Percentiles rank a stretch among this genome's conserved stretches.
These are phyloP conservation scores for Pilasporangium apinafurcum DNA, from an alignment of 352 stramenopile species.

Conservation along the genomic window DNA sequence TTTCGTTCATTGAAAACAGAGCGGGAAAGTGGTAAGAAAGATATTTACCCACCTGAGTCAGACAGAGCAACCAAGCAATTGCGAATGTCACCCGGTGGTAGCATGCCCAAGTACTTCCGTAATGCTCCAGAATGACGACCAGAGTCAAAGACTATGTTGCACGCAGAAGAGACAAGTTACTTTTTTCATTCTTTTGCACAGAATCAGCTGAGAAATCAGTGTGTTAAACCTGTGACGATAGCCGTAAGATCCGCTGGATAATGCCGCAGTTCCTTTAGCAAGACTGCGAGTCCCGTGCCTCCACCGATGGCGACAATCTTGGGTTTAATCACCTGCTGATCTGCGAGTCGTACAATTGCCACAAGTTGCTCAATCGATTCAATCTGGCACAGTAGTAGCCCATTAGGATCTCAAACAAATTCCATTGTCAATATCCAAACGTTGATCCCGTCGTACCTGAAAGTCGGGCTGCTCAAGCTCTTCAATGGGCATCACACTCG, in stretches of 20 bases:
- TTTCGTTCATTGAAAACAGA: background rate
- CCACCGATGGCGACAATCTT: conserved; percentile 83
- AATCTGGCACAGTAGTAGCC: conserved; percentile 27
- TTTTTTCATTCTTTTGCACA: background rate
- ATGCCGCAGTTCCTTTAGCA: conserved; percentile 79
- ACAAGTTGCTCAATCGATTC: conserved; percentile 70
- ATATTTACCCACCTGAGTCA: conserved; percentile 46
- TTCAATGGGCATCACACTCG: conserved; percentile 79
- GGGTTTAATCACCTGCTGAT: conserved; percentile 72
- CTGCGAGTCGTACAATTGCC: conserved; percentile 64
- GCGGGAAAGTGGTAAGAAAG: background rate
- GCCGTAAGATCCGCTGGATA: conserved; percentile 83
- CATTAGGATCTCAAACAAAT: background rate
- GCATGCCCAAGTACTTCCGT: conserved; percentile 77
- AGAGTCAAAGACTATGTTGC: conserved; percentile 69
- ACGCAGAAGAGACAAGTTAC: background rate
- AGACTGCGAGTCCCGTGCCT: conserved; percentile 70
- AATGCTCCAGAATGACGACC: conserved; percentile 73
- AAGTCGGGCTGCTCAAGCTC: conserved; percentile 77
- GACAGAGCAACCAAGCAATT: conserved; percentile 84
- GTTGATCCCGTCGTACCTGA: conserved; percentile 26
- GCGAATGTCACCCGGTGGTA: conserved; percentile 78
- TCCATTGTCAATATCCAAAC: background rate
- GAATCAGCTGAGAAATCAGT: background rate
- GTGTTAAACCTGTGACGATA: conserved; percentile 57